Evolutionary conservation across 78 protist species (phyloP), one percentile per base, ranked within the genome.

Genomic region (Dictyostelium purpureum): DNA sequence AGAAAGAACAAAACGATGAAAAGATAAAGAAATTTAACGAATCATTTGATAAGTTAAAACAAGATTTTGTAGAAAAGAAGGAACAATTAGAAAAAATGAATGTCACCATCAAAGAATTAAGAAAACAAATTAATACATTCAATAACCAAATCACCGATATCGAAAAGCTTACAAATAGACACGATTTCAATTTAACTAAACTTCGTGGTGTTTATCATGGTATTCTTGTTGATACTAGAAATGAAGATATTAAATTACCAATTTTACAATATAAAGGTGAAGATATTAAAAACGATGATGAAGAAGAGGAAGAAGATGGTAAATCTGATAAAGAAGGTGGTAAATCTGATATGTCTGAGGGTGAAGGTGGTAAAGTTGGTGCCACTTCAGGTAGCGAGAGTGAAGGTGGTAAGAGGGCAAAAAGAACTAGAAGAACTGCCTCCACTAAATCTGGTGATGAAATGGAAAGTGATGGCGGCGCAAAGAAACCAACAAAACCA

Each of bases 241-340:
- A 63, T 38, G 82, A 85, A 18, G 45, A 85, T 61, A 73, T 85
- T 38, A 63, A 21, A 31, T 37, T 85, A 59, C 92, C 92, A 31
- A 26, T 85, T 4, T 4, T 56, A 33, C 26, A 71, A 31, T 40
- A 11, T 26, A 37, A 70, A 6, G 80, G 77, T 7, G 43, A 66
- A 35, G 54, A 47, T 28, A 19, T 35, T 7, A 56, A 65, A 6
- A 40, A 71, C 7, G 28, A 42, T 3, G 90, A 21, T n/a, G 45
- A 35, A 4, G 78, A 70, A 19, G 61, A 82, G 28, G 74, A 59
- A 14, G 80, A 52, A 52, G 24, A 47, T 6, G n/a, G n/a, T n/a
- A 31, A 4, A 28, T 75, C 47, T 1, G 71, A 81, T 19, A 79
- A 45, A 7, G 87, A 61, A 61, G 9, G 11, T n/a, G 52, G 6